These are phyloP conservation scores for Cicer arietinum DNA, from an alignment of 306 rosid genomes.

Conservation along the genomic window DNA sequence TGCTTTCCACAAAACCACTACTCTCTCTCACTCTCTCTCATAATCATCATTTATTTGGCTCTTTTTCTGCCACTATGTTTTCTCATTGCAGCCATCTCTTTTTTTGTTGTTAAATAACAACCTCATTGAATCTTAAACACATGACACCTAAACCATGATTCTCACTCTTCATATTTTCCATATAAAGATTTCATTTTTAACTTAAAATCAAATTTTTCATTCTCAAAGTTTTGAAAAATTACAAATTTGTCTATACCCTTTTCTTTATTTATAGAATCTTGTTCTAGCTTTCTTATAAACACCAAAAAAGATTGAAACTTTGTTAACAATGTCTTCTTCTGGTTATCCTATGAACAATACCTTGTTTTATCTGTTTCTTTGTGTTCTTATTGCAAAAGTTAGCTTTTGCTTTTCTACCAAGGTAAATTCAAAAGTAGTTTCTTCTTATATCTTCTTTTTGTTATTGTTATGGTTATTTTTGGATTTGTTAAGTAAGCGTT, in stretches of 20 bases:
- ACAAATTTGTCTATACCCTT: background rate
- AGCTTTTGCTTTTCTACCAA: conserved; percentile 60
- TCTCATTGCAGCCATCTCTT: conserved; percentile 33
- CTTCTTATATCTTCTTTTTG: background rate
- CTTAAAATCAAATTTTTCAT: background rate
- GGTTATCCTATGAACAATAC: conserved; percentile 38
- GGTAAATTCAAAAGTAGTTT: conserved; percentile 46
- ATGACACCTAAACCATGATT: conserved; percentile 40
- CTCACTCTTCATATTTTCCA: conserved; percentile 7
- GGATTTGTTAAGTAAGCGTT: conserved; percentile 5
- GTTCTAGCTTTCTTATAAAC: conserved; percentile 19
- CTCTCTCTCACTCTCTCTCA: conserved; percentile 34
- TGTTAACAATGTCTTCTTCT: conserved; percentile 50
- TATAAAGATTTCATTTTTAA: background rate
- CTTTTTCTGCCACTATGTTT: conserved; percentile 27
- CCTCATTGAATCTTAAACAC: conserved; percentile 11
- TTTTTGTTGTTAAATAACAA: conserved; percentile 38
- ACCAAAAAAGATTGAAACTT: conserved; percentile 26
- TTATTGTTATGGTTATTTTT: background rate
- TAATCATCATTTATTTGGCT: conserved; percentile 33
- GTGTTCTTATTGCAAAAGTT: conserved; percentile 49
- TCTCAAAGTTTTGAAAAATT: background rate
- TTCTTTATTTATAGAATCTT: conserved; percentile 17
- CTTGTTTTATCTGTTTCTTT: conserved; percentile 49
- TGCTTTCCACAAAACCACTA: conserved; percentile 46